Percentiles rank a stretch among this genome's conserved stretches.
Conservation (phyloP, 345 rosid genomes). For the Hypericum androsaemum region DNA sequence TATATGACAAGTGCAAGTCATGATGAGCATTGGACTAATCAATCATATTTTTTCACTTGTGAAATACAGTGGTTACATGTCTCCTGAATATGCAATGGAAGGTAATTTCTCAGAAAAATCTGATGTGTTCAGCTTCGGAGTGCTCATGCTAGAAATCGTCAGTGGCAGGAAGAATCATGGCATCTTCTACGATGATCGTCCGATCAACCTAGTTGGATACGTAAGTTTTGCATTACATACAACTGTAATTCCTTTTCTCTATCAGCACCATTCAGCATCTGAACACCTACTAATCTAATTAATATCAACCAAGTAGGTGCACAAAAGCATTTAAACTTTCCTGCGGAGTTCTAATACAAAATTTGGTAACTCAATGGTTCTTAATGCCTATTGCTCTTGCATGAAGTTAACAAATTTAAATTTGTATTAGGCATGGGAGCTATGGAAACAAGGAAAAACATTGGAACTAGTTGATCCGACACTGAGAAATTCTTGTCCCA, state of each 20-base stretch:
- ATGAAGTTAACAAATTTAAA: no score
- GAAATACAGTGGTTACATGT: neutral
- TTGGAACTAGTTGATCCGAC: neutral
- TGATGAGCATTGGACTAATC: neutral
- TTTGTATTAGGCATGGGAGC: neutral
- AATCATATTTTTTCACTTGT: neutral
- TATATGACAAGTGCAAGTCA: no score
- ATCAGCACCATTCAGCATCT: no score
- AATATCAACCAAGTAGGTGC: no score
- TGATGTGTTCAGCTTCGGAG: conserved; percentile 3
- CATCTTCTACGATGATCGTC: neutral
- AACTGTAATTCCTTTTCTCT: no score
- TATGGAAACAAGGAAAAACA: conserved; percentile 1
- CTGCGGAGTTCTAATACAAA: no score
- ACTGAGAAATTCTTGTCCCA: neutral
- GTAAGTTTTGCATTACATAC: neutral
- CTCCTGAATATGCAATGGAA: conserved; percentile 5
- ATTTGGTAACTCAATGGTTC: no score
- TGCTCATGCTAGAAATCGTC: neutral
- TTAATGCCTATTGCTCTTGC: no score
- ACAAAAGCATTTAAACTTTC: no score
- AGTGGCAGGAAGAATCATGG: conserved; percentile 4
- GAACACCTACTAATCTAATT: no score
- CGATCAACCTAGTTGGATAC: conserved; percentile 3
- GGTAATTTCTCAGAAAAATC: neutral